Evolutionary conservation across 106 monocot genomes (phyloP).

Genomic region (Iris macrosiphon): DNA sequence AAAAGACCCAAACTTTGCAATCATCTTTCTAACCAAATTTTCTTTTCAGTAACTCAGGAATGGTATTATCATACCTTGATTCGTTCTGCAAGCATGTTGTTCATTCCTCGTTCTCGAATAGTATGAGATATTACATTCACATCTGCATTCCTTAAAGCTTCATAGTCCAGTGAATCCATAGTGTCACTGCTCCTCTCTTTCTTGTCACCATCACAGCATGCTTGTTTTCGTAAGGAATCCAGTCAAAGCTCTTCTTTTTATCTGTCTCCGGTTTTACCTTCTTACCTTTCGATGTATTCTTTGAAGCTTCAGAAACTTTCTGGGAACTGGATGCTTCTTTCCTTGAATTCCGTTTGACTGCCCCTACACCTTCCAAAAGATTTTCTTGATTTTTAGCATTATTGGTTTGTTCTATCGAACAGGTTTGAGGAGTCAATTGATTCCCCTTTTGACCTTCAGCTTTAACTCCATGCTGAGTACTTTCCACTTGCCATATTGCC

Average conservation of each 20-base stretch:
- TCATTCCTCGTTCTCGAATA: conserved; percentile 75
- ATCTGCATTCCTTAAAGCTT: conserved; percentile 51
- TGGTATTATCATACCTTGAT: too few species aligned
- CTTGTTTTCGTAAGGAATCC: conserved; percentile 48
- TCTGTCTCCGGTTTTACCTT: conserved; percentile 13
- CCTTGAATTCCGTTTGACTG: conserved; percentile 10
- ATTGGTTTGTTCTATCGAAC: neutral
- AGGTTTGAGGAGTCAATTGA: neutral
- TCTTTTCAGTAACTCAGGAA: neutral
- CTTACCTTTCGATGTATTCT: conserved; percentile 7
- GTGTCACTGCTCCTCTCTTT: conserved; percentile 37
- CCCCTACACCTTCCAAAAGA: neutral
- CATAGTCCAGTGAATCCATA: conserved; percentile 65
- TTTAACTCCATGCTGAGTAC: neutral
- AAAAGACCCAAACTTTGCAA: too few species aligned
- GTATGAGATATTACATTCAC: conserved; percentile 48
- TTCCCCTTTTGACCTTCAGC: conserved; percentile 2
- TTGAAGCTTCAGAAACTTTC: conserved; percentile 13
- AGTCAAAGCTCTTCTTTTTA: conserved; percentile 34
- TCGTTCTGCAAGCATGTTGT: conserved; percentile 69
- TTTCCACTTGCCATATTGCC: conserved; percentile 5
- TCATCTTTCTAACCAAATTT: neutral
- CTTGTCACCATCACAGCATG: neutral
- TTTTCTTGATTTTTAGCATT: neutral
- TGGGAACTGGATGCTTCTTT: conserved; percentile 8